These are phyloP conservation scores for Podospora tetraspora DNA, from an alignment of 495 filamentous ascomycete species.

Conservation along the genomic window DNA sequence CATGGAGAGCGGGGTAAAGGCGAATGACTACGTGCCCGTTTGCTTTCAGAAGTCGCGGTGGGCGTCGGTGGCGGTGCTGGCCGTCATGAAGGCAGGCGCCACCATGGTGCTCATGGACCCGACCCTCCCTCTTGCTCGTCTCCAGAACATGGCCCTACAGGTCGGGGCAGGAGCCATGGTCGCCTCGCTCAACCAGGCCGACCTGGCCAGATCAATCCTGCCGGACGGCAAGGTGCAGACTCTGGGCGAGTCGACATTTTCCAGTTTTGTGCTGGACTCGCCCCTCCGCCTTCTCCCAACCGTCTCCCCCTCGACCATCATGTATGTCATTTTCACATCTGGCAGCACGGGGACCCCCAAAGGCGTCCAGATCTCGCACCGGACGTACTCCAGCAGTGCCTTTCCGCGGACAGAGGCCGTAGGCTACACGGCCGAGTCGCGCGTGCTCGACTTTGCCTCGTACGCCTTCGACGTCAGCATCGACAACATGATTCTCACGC, in stretches of 20 bases:
- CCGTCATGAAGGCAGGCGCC: conserved; percentile 46
- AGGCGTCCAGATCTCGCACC: conserved; percentile 42
- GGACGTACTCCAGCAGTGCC: conserved; percentile 33
- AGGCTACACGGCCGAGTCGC: conserved; percentile 21
- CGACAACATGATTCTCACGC: conserved; percentile 49
- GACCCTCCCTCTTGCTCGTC: conserved; percentile 48
- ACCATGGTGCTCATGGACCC: conserved; percentile 52
- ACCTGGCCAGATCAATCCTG: conserved; percentile 15
- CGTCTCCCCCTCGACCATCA: conserved; percentile 14
- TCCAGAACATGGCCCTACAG: conserved; percentile 30
- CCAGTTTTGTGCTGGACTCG: not conserved
- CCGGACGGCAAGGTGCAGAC: conserved; percentile 5
- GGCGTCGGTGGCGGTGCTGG: conserved; percentile 46
- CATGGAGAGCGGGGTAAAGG: conserved; percentile 48
- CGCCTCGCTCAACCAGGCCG: conserved; percentile 10
- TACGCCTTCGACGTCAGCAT: conserved; percentile 57
- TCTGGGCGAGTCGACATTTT: not conserved
- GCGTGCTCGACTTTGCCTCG: conserved; percentile 55
- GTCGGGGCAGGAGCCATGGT: conserved; percentile 30
- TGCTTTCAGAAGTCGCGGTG: conserved; percentile 52
- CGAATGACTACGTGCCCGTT: conserved; percentile 43
- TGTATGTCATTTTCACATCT: conserved; percentile 55
- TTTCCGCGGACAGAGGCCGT: conserved; percentile 13
- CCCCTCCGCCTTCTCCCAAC: not conserved
- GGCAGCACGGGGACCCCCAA: conserved; percentile 55